Evolutionary conservation across 192 early-diverging fungal genomes (phyloP), one percentile per base, ranked within the genome.

Genomic region (Backusella liffmaniae): DNA sequence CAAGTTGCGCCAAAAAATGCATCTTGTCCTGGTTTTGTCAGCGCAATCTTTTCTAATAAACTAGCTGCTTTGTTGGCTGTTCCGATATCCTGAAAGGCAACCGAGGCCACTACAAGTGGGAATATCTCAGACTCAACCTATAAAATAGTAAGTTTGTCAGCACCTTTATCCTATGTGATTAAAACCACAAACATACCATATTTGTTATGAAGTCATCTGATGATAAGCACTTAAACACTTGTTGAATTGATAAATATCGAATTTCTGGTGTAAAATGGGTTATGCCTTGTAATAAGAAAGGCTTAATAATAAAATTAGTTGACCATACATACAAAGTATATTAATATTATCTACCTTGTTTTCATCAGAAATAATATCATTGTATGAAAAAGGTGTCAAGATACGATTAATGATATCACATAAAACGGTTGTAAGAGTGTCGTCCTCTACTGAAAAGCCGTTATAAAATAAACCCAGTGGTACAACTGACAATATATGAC

Each of bases 161-260:
- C 37, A 39, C 12, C 37, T 39, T 10, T 39, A 35, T 26, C 29
- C 37, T 3, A 36, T 1, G 15, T 32, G 23, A 21, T 23, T 34
- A 44, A 56, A n/a, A 29, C 15, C 15, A 32, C 12, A 66, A 4
- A 3, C 1, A 34, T 84, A 80, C 82, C 80, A 88, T 77, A 36
- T 62, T 53, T 36, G 34, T 13, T 16, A 79, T 53, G 18, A 42
- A 71, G 42, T 73, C 72, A 65, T 80, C 80, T 10, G 71, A 68
- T 5, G 26, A 46, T 12, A 80, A 32, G 37, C 79, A 86, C 75
- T 88, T 88, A 74, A 82, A 81, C 7, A 87, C 68, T 29, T 83
- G 83, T 41, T 74, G n/a, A 1, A 88, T 34, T 1, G 84, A 69
- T 41, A 88, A 41, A 67, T 77, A 75, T 65, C 84, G 79, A 51